These are phyloP conservation scores for Clarireedia paspali DNA, from an alignment of 2,329 filamentous ascomycete species.

Conservation along the genomic window DNA sequence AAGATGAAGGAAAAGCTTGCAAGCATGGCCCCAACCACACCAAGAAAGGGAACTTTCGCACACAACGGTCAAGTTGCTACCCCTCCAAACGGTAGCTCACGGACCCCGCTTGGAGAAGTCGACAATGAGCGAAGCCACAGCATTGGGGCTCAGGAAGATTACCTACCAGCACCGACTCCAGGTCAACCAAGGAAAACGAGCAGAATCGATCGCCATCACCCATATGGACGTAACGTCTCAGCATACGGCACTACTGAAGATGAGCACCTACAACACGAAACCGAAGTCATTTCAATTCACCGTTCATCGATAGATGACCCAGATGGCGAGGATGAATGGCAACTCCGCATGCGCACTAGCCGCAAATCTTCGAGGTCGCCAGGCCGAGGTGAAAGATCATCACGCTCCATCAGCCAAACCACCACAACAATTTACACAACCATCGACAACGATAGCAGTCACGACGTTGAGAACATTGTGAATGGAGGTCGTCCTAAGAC, in stretches of 20 bases:
- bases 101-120: slow-evolving; percentile 88
- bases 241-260: slow-evolving; percentile 37
- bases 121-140: slow-evolving; percentile 64
- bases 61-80: slow-evolving; percentile 70
- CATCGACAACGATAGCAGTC: slow-evolving; percentile 59
- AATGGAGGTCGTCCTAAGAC: slow-evolving; percentile 39
- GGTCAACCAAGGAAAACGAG: slow-evolving; percentile 90
- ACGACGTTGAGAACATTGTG: slow-evolving; percentile 66
- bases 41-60: slow-evolving; percentile 48
- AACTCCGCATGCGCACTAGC: slow-evolving; percentile 64
- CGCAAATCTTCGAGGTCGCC: slow-evolving; percentile 59
- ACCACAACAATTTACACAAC: slow-evolving; percentile 60
- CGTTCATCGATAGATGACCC: slow-evolving; percentile 60
- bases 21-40: slow-evolving; percentile 45
- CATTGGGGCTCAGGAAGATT: slow-evolving; percentile 72
- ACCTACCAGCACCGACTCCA: slow-evolving; percentile 88
- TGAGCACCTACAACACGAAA: slow-evolving; percentile 44
- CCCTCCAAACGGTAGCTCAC: slow-evolving; percentile 70
- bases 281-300: slow-evolving; percentile 53
- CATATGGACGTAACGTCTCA: slow-evolving; percentile 55
- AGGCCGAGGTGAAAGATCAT: slow-evolving; percentile 44
- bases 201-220: slow-evolving; percentile 64
- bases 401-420: slow-evolving; percentile 65
- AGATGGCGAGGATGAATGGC: slow-evolving; percentile 65
- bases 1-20: slow-evolving; percentile 47